Base-by-base conservation (phyloP, 306 rosid genomes). In the Styphnolobium japonicum region DNA sequence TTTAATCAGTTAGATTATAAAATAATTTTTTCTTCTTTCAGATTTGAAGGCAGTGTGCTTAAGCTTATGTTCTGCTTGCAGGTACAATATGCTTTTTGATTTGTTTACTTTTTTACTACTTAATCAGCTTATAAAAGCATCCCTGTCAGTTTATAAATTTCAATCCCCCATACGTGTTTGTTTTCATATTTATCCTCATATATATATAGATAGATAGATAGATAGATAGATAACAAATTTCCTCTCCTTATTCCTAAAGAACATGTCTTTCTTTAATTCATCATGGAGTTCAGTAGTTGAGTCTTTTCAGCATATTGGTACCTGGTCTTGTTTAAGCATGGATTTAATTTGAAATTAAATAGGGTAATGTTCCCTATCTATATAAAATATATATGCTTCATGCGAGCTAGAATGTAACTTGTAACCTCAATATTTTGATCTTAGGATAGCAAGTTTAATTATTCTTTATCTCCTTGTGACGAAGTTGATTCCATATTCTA, bases 401-500 rank as follows among this genome's bases (percentile, higher is more conserved):
- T 52, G 15, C 33, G 12, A 15, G 6, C 42, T 1, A 3, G 71
- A 75, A 63, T 34, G 52, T 63, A 72, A 29, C 23, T n/a, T n/a
- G n/a, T 45, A 4, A 58, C 63, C 8, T 78, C 62, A 40, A 0
- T 5, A 46, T 79, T 55, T 69, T 56, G 5, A 15, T 71, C 16
- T 5, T 36, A 16, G 22, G 78, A 53, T 53, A 2, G 53, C 18
- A 22, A 66, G 12, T 52, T 36, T 27, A 42, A 21, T 45, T 81
- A 23, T 77, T 67, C 21, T 78, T 46, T 19, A 73, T 82, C 43
- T 61, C 5, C 23, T 43, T 15, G 34, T 64, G 75, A 8, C 56
- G 49, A 36, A 21, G 39, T 22, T 64, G 85, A 76, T 85, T 82
- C 84, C 66, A 80, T 77, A 63, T 68, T 83, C 82, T 69, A 36